Percentiles rank a stretch among this genome's conserved stretches.
Evolutionary conservation across 371 early-diverging fungal species (phyloP).

Genomic region (Apophysomyces ossiformis): DNA sequence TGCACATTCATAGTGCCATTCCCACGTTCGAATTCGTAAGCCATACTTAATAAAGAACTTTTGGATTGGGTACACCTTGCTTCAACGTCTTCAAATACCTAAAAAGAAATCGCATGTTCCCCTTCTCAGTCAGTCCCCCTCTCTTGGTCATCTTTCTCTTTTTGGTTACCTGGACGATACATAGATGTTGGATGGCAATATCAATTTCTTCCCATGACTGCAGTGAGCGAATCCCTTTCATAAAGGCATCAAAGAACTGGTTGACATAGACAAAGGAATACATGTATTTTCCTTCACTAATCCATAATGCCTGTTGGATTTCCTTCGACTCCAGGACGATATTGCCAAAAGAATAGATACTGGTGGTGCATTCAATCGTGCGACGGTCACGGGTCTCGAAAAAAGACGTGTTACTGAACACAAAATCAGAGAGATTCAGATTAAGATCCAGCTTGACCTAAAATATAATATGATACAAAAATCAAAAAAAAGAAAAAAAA

Average conservation of each 20-base stretch:
- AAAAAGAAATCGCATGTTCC: neutral
- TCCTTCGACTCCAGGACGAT: conserved; percentile 66
- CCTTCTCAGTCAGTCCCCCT: too few species aligned
- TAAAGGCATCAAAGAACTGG: conserved; percentile 65
- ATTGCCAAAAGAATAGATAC: conserved; percentile 68
- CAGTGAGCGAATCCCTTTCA: conserved; percentile 53
- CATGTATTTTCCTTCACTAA: conserved; percentile 48
- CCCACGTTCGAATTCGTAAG: conserved; percentile 60
- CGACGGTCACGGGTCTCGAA: conserved; percentile 58
- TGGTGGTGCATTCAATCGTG: conserved; percentile 62
- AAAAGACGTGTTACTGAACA: conserved; percentile 52
- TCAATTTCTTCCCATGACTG: conserved; percentile 58
- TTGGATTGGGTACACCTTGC: conserved; percentile 26
- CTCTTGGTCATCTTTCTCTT: too few species aligned
- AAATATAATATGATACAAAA: neutral
- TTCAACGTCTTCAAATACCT: conserved; percentile 63
- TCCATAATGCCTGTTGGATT: conserved; percentile 55
- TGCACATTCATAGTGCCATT: conserved; percentile 45
- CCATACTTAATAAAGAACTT: conserved; percentile 30
- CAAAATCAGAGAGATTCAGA: conserved; percentile 44
- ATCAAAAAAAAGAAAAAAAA: too few species aligned
- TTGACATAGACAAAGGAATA: conserved; percentile 62
- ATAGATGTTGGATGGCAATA: conserved; percentile 56
- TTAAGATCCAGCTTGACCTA: conserved; percentile 48
- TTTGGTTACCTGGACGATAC: conserved; percentile 52